Base-by-base conservation (phyloP, 495 filamentous ascomycete genomes). In the Choiromyces venosus region DNA sequence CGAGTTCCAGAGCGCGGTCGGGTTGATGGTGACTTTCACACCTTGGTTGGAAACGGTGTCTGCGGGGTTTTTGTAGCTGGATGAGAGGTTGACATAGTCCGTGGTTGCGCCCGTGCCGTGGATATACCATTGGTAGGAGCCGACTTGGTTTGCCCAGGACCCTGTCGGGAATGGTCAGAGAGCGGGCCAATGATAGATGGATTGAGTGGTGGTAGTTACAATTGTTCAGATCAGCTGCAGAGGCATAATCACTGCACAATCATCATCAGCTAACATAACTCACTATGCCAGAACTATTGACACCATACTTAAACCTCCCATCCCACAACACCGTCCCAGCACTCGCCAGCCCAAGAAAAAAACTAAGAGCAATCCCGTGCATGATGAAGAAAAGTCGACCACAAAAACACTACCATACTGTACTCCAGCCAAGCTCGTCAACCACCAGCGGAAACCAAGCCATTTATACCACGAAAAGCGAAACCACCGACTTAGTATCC, bases 11-110 rank as follows among this genome's bases (percentile, higher is more conserved):
- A 86, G 90, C 42, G 86, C 85, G 67, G 86, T 91, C 76, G 79
- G 84, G 83, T 90, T 87, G 76, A 92, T 89, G 6, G 88, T 90
- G 82, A 91, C 87, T 80, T 90, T 90, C 74, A 87, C 86, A 29
- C 90, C 90, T 81, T 91, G 87, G 29, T 81, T 85, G 37, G 88
- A 89, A 67, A 82, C 84, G 1, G 83, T 82, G 78, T 90, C 89
- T 68, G 88, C 88, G 0, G 90, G 90, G 82, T 91, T 92, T 83
- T 91, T 91, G 86, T 84, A 89, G 67, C 76, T 70, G 1, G 84
- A 74, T 18, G 83, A 83, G 2, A 89, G 82, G 65, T 85, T 87
- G 65, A 90, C 84, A 74, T 89, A 89, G 65, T 85, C 74, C 19
- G 81, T 82, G 8, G 87, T 85, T 19, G 78, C 39, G 21, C 82